A percentile compares a stretch with the other conserved stretches of the same genome.
Conservation (phyloP, 306 rosid genomes). For the Abrus pulchellus region DNA sequence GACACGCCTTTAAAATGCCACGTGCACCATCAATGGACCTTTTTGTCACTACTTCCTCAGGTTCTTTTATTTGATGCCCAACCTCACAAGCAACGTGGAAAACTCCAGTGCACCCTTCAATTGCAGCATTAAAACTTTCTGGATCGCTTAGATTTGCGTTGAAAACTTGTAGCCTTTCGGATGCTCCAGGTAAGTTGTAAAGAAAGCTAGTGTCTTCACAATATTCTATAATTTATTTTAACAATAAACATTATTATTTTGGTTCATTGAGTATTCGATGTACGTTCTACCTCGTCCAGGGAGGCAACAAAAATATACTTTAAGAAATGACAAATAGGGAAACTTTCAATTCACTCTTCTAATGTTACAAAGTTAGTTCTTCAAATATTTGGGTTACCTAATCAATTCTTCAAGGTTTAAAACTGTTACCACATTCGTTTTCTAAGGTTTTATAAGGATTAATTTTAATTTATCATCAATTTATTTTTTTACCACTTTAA, state of each 20-base stretch:
- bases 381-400: too few relatives aligned
- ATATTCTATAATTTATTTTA: neutral
- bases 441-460: too few relatives aligned
- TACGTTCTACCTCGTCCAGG: too few relatives aligned
- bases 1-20: conserved; percentile 12
- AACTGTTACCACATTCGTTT: too few relatives aligned
- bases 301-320: too few relatives aligned
- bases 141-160: conserved; percentile 17
- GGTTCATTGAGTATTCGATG: too few relatives aligned
- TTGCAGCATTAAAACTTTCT: conserved; percentile 27
- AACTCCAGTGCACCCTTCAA: conserved; percentile 41
- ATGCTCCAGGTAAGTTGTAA: conserved; percentile 9
- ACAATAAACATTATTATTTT: neutral
- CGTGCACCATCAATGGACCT: conserved; percentile 33
- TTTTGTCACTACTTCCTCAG: conserved; percentile 19
- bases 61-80: neutral
- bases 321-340: too few relatives aligned
- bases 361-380: too few relatives aligned
- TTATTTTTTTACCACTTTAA: too few relatives aligned
- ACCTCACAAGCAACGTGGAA: conserved; percentile 31
- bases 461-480: too few relatives aligned
- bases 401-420: too few relatives aligned
- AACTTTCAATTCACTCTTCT: too few relatives aligned
- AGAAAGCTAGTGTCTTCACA: conserved; percentile 13
- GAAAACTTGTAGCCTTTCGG: conserved; percentile 22